Evolutionary conservation across 208 protist genomes (phyloP).

Genomic region (Leishmania guyanensis): DNA sequence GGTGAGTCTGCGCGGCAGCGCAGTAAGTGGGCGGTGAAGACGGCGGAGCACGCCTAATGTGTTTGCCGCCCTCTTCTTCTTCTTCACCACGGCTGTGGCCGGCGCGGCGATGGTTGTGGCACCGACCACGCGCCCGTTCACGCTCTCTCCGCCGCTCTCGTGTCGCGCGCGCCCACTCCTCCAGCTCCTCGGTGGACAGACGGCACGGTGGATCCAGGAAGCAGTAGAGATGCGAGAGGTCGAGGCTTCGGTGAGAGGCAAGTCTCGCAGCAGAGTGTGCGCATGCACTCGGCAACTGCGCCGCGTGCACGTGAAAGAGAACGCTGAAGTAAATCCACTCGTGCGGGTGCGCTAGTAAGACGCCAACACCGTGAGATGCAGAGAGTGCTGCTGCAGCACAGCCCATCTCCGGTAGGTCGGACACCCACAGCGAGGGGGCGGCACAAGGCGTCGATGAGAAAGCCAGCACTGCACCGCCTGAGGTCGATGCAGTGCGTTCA

Average conservation of each 20-base stretch:
- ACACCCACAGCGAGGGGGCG: not conserved
- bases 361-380: conserved; percentile 25
- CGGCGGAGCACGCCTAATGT: not conserved
- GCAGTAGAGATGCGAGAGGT: conserved; percentile 22
- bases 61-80: not conserved
- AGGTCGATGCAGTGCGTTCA: not conserved
- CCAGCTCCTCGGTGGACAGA: conserved; percentile 17
- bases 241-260: not conserved
- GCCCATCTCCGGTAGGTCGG: not conserved
- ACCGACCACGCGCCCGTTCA: not conserved
- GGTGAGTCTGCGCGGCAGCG: not conserved
- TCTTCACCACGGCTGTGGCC: no score
- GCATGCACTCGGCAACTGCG: not conserved
- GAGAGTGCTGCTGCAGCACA: not conserved
- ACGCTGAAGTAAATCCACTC: conserved; percentile 42
- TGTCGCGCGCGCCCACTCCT: not conserved
- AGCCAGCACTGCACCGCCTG: not conserved
- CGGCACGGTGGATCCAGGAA: conserved; percentile 19
- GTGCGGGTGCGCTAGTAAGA: conserved; percentile 36
- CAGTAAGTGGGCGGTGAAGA: not conserved
- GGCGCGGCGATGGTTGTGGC: not conserved
- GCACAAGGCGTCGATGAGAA: not conserved
- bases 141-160: not conserved
- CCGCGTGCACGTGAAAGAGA: conserved; percentile 27
- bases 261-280: not conserved